Evolutionary conservation across 2,329 filamentous ascomycete species (phyloP).

Genomic region (Diaporthe vaccinii): DNA sequence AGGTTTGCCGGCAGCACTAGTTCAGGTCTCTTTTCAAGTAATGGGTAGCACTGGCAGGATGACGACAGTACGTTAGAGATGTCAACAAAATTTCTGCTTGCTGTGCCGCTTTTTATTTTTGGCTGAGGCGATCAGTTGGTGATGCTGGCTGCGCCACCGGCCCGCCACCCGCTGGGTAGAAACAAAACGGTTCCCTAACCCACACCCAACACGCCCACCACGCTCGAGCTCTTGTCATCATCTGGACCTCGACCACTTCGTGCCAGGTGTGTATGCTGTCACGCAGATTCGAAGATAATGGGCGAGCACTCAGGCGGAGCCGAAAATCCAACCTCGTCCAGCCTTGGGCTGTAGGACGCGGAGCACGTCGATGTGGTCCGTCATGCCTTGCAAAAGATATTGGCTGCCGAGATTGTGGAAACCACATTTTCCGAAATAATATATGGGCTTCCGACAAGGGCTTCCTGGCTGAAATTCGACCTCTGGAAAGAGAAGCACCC

Average conservation of each 20-base stretch:
- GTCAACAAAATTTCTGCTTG: too few relatives aligned
- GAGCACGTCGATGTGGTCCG: constrained; percentile 1
- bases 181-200: not conserved
- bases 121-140: too few relatives aligned
- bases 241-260: not conserved
- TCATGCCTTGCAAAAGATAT: not conserved
- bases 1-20: too few relatives aligned
- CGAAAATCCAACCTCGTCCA: not conserved
- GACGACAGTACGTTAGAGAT: too few relatives aligned
- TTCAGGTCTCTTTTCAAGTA: too few relatives aligned
- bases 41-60: too few relatives aligned
- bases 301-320: not conserved
- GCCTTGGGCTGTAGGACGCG: not conserved
- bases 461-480: not conserved
- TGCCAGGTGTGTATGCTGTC: not conserved
- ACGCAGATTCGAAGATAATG: not conserved
- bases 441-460: not conserved
- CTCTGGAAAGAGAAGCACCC: not conserved
- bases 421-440: not conserved
- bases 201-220: not conserved
- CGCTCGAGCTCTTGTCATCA: not conserved
- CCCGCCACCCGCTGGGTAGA: too few relatives aligned
- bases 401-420: not conserved
- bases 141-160: too few relatives aligned
- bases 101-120: too few relatives aligned